Conservation (phyloP, 257 asterid species). For the Anisodus tanguticus region DNA sequence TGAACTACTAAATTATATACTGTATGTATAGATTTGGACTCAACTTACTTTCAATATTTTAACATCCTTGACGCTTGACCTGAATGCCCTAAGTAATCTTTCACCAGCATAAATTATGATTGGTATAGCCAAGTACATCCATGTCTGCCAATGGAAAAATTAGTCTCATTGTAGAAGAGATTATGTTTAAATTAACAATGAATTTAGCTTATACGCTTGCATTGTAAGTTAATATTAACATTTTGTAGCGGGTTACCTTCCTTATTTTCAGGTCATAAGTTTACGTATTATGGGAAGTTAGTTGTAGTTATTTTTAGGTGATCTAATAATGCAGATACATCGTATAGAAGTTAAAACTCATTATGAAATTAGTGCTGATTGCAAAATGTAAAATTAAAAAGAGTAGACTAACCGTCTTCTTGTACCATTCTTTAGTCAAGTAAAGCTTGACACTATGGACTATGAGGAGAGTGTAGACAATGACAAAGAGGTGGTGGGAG, state of each 20-base stretch:
- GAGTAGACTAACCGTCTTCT: constrained; percentile 58
- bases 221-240: background rate
- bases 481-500: constrained; percentile 75
- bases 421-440: constrained; percentile 61
- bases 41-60: constrained; percentile 65
- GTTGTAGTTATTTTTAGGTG: background rate
- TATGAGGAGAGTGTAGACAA: constrained; percentile 69
- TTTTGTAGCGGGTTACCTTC: background rate
- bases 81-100: constrained; percentile 65
- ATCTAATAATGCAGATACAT: background rate
- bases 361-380: background rate
- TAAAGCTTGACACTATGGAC: constrained; percentile 79
- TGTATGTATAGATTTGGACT: background rate
- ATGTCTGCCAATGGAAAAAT: constrained; percentile 54
- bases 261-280: background rate
- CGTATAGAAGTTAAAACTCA: background rate
- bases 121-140: constrained; percentile 84
- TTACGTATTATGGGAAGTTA: background rate
- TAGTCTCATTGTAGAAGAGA: background rate
- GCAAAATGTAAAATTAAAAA: background rate
- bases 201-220: background rate
- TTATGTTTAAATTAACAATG: background rate
- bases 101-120: constrained; percentile 62
- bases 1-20: background rate
- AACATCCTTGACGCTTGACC: constrained; percentile 75